Base-by-base conservation (phyloP, 2,329 filamentous ascomycete genomes). In the Cladosporium sp. region DNA sequence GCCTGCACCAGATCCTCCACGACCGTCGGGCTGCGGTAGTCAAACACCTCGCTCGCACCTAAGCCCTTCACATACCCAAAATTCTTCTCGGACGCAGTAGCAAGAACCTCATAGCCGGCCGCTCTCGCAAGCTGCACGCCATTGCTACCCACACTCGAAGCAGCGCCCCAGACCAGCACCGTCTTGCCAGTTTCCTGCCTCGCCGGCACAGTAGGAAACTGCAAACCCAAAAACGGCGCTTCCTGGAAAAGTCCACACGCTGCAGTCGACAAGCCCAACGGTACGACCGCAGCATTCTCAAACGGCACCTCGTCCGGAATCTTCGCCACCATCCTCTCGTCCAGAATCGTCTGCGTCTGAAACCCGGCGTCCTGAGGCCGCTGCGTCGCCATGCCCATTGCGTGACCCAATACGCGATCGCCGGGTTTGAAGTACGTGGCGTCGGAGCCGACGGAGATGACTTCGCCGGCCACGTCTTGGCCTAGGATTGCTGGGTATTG, bases 111-210 rank as follows among this genome's bases (percentile, higher is more conserved):
- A 36, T 24, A 4, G 22, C 36, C 5, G 2, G 2, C 30, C 8
- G 12, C 32, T 12, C 5, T 15, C 32, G 76, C 76, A 1, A 72
- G 63, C 53, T 79, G 77, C 9, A 78, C 70, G 1, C 71, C 72
- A 38, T 69, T 71, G 36, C 68, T 68, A 1, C 77, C 75, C 0
- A 76, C 73, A 13, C 66, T 68, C 0, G 73, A 71, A 2, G 73
- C 70, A 0, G 77, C 79, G n/a, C 78, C 78, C 73, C 76, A 80
- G 12, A 80, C 61, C 4, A 80, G 56, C 0, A 75, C 34, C 40
- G 65, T 58, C 43, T 71, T 64, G 13, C 63, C 64, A 4, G 56
- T 63, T 2, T 55, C 15, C 32, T 64, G 58, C 7, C 37, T 42
- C 8, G 51, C 44, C 37, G 54, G 24, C 19, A 29, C 29, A 4